Evolutionary conservation across 169 alveolate species (phyloP), one percentile per base, ranked within the genome.

Genomic region (Plasmodium gallinaceum): DNA sequence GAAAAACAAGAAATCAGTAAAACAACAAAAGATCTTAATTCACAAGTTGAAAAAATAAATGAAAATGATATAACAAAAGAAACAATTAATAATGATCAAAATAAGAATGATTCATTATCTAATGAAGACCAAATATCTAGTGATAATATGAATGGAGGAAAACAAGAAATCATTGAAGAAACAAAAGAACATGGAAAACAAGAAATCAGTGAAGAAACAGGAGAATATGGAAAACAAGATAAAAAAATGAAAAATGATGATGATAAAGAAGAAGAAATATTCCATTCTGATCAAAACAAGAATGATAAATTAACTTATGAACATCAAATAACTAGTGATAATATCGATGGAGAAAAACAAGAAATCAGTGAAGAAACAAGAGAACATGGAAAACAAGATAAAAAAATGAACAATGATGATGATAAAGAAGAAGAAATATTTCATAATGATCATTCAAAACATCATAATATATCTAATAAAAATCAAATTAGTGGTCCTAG

Each of bases 111-210:
- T 2, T 2, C 4, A 32, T 2, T 32, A 5, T 2, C 58, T 10
- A 10, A 48, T 48, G 58, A 48, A 69, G 45, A 69, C 42, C 76
- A 45, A 26, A 42, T 18, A 7, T 24, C 42, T 5, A 69, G 76
- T 69, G 24, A 42, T n/a, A 69, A 26, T 8, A 52, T 42, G 18
- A 20, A 22, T 20, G 71, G 71, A 24, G 16, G 7, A 48, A 48
- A 14, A 2, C 16, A 10, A 48, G 52, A 45, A 45, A 2, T 1
- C 5, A 48, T 6, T 48, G 58, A 48, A 48, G 5, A 2, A 48
- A 14, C 5, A 48, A 14, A 5, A 10, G 12, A 10, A 48, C 58
- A 14, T 48, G 5, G 0, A 2, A 48, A 2, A 10, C 12, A 1
- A 10, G 16, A 48, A 10, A 0, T 1, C 0, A 48, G 5, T 32